These are phyloP conservation scores for Aspergillus luchuensis DNA, from an alignment of 2,329 filamentous ascomycete genomes.

Conservation along the genomic window DNA sequence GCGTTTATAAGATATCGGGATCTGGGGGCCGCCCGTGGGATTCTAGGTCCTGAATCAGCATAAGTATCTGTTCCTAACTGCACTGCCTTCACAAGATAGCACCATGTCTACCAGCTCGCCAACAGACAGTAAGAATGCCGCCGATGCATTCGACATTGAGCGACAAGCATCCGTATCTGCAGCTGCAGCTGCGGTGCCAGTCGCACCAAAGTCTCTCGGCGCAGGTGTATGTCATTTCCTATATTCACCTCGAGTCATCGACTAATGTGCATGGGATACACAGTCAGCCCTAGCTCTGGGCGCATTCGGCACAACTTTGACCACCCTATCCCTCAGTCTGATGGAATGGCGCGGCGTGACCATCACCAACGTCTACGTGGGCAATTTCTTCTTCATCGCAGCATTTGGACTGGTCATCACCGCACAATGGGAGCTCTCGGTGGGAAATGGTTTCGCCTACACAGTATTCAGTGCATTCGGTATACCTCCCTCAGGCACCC, in stretches of 20 bases:
- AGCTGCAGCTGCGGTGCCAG: neutral
- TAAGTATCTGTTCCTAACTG: neutral
- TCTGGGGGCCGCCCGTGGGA: neutral
- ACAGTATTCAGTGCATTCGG: slow-evolving; percentile 59
- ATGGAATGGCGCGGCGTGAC: slow-evolving; percentile 59
- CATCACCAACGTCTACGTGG: slow-evolving; percentile 55
- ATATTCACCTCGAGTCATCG: too few relatives aligned
- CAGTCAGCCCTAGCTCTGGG: slow-evolving; percentile 55
- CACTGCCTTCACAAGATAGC: slow-evolving; percentile 3
- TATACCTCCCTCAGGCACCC: slow-evolving; percentile 19
- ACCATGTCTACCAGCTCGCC: neutral
- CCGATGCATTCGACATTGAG: slow-evolving; percentile 18
- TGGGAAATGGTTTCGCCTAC: slow-evolving; percentile 57
- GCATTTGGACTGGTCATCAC: slow-evolving; percentile 57
- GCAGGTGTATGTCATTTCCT: slow-evolving; percentile 23
- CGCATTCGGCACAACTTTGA: slow-evolving; percentile 58
- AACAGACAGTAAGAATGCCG: slow-evolving; percentile 8
- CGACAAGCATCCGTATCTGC: slow-evolving; percentile 12
- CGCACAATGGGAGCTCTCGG: slow-evolving; percentile 58
- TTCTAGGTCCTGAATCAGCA: neutral
- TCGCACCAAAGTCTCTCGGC: slow-evolving; percentile 20
- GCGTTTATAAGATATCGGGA: neutral
- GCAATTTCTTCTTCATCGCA: slow-evolving; percentile 57
- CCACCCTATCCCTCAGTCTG: slow-evolving; percentile 55
- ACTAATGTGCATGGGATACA: too few relatives aligned